Evolutionary conservation across 352 stramenopile genomes (phyloP), one percentile per base, ranked within the genome.

Genomic region (Pythium apleroticum): DNA sequence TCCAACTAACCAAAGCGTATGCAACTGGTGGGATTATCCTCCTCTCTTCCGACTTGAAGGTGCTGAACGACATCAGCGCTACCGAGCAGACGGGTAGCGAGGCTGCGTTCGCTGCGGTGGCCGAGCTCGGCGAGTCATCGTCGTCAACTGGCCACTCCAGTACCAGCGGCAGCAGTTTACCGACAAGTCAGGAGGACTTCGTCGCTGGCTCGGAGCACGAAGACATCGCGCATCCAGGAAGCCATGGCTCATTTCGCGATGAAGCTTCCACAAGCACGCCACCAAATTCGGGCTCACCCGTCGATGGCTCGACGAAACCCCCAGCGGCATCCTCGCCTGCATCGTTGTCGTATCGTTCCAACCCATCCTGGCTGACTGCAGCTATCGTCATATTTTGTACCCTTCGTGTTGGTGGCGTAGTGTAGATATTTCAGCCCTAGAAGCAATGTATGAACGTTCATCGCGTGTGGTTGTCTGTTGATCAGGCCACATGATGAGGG

Each of bases 1-100:
- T 31, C 1, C 63, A 64, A 9, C 31, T 69, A 10, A 41, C 55
- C 19, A 60, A 69, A 17, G 41, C 54, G 7, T 68, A 68, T 28
- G 43, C 53, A 15, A 39, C 49, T 9, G 53, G 33, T 11, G 62
- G 54, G 10, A 63, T 68, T 35, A 20, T 68, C 9, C 20, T 68
- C 30, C 37, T 68, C 7, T 68, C 62, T 1, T 20, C 17, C 6
- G 54, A 63, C 9, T 37, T 63, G 10, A 27, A 63, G 27, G 20
- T 68, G 8, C 11, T 53, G 12, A 68, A 52, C 35, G 62, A 63
- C 33, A 25, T 68, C 20, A 58, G 37, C 6, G 7, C 9, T 2
- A 63, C 50, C 4, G 53, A 60, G 17, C 31, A 52, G n/a, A 48
- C 52, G 8, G 62, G 62, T 0, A 68, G 62, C 20, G 54, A 68